phyloP scores from a whole-genome alignment of 352 stramenopile genomes.

The Nothophytophthora sp. region DNA sequence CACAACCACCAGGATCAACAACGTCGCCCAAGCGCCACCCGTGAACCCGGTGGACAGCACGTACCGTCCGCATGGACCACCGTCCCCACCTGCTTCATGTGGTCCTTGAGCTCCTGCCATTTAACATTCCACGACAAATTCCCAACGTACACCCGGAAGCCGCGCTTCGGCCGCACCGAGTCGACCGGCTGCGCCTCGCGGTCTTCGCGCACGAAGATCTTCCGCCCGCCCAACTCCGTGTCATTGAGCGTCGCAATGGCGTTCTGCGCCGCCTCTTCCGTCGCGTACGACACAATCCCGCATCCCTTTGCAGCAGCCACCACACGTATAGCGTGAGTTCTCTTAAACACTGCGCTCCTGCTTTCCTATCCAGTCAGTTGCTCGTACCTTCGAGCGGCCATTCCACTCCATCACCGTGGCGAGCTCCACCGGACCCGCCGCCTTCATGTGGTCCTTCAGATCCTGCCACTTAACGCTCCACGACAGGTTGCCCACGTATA shows the following conservation, averaged over 20 bases:
- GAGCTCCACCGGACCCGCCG: slow-evolving; percentile 64
- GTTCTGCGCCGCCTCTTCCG: slow-evolving; percentile 70
- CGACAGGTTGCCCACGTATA: slow-evolving; percentile 88
- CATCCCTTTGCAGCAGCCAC: too few species aligned
- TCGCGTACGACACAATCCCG: slow-evolving; percentile 93
- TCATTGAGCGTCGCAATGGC: slow-evolving; percentile 91
- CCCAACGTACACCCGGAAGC: slow-evolving; percentile 84
- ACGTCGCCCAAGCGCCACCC: background rate
- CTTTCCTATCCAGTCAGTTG: too few species aligned
- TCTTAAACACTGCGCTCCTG: too few species aligned
- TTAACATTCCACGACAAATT: slow-evolving; percentile 93
- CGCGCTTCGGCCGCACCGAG: slow-evolving; percentile 27
- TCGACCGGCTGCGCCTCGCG: slow-evolving; percentile 57
- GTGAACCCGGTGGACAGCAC: too few species aligned
- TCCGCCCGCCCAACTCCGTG: slow-evolving; percentile 89
- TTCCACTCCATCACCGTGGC: slow-evolving; percentile 64
- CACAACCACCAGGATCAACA: background rate
- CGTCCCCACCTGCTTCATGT: slow-evolving; percentile 88
- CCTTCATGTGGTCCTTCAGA: slow-evolving; percentile 84
- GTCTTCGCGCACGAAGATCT: slow-evolving; percentile 96
- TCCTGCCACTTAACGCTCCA: slow-evolving; percentile 84
- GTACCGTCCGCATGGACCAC: slow-evolving; percentile 84
- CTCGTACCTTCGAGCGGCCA: slow-evolving; percentile 80
- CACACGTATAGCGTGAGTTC: too few species aligned
- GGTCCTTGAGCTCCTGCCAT: slow-evolving; percentile 97